phyloP scores from a whole-genome alignment of 2,329 filamentous ascomycete species.

The Cladosporium sp. region DNA sequence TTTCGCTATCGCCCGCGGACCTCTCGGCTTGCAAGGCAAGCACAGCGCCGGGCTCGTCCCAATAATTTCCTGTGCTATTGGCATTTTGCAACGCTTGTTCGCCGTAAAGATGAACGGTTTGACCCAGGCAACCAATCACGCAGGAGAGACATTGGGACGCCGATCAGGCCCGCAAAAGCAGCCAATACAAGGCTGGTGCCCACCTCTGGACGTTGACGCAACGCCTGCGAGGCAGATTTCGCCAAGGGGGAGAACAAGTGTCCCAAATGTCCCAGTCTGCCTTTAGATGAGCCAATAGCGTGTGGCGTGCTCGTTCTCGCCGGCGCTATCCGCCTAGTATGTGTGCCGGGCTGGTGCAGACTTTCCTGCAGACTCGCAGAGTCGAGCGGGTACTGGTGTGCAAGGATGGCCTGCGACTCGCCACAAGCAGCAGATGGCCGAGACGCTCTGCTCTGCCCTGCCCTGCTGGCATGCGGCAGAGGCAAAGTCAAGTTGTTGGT shows the following conservation, averaged over 20 bases:
- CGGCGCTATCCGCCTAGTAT: conserved; percentile 3
- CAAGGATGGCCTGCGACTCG: neutral
- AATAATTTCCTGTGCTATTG: conserved; percentile 13
- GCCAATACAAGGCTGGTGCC: conserved; percentile 13
- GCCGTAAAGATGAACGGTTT: conserved; percentile 11
- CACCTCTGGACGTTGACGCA: conserved; percentile 6
- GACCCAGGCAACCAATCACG: conserved; percentile 4
- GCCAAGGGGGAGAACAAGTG: conserved; percentile 10
- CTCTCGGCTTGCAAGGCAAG: conserved; percentile 5
- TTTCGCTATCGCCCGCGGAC: conserved; percentile 6
- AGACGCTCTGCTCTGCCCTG: neutral
- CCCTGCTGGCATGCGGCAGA: neutral
- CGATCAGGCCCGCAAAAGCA: conserved; percentile 5
- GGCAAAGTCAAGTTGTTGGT: conserved; percentile 3
- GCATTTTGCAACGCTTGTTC: conserved; percentile 10
- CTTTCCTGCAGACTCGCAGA: conserved; percentile 7
- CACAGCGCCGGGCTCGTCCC: neutral
- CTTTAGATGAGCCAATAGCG: conserved; percentile 4
- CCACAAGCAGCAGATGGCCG: neutral
- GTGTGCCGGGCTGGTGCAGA: neutral
- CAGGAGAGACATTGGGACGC: neutral
- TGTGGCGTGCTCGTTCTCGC: conserved; percentile 8
- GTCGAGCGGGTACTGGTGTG: conserved; percentile 4
- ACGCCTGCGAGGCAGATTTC: conserved; percentile 1
- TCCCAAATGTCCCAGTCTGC: neutral